Conservation (phyloP, 305 asterid species). For the Solanum aculeatissimum region DNA sequence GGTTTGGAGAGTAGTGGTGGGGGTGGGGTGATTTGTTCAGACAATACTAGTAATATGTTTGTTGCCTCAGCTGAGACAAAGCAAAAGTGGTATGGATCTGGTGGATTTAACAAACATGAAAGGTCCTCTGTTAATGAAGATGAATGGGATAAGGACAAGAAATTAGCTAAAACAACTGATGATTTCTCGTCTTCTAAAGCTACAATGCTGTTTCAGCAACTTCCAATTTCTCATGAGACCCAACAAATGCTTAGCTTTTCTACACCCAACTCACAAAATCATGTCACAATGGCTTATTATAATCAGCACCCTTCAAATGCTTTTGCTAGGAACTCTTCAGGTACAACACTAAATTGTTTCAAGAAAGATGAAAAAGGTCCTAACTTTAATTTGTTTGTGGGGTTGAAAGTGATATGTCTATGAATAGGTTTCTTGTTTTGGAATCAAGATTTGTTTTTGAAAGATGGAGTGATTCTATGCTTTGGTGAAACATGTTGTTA, state of each 20-base stretch:
- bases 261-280: slow-evolving; percentile 33
- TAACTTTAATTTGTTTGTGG: neutral
- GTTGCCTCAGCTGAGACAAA: neutral
- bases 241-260: slow-evolving; percentile 84
- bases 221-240: slow-evolving; percentile 4
- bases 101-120: slow-evolving; percentile 21
- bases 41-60: neutral
- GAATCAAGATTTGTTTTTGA: neutral
- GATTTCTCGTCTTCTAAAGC: slow-evolving; percentile 16
- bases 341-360: neutral
- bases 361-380: neutral
- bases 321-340: neutral
- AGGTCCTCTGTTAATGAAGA: slow-evolving; percentile 23
- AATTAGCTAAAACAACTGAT: slow-evolving; percentile 15
- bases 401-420: neutral
- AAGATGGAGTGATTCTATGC: neutral
- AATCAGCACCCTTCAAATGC: slow-evolving; percentile 1
- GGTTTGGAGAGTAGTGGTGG: slow-evolving; percentile 27
- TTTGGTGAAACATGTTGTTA: neutral
- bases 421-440: slow-evolving; percentile 11
- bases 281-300: slow-evolving; percentile 21
- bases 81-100: slow-evolving; percentile 5
- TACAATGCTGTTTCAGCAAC: slow-evolving; percentile 15
- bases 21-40: slow-evolving; percentile 13
- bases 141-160: slow-evolving; percentile 14